Conservation (phyloP, 2,329 filamentous ascomycete genomes). For the Nothomitra cinnamomea region DNA sequence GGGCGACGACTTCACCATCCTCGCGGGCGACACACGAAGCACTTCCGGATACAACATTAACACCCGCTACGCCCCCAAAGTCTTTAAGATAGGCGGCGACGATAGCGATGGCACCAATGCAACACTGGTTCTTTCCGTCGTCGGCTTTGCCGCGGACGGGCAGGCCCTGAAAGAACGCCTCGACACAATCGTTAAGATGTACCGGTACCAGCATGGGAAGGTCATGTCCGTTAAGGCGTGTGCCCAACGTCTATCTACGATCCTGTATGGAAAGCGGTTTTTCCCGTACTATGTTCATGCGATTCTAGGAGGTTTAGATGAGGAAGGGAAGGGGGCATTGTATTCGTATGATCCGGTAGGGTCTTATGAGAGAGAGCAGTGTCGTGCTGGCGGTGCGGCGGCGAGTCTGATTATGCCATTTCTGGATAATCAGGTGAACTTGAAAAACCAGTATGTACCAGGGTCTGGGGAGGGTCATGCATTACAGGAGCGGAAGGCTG, state of each 20-base stretch:
- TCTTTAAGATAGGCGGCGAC: conserved; percentile 92
- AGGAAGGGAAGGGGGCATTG: conserved; percentile 82
- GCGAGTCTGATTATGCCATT: conserved; percentile 97
- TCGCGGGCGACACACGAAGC: conserved; percentile 92
- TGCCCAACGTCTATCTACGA: conserved; percentile 84
- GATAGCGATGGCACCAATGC: conserved; percentile 55
- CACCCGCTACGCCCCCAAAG: conserved; percentile 84
- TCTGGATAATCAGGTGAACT: conserved; percentile 98
- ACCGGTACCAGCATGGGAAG: conserved; percentile 95
- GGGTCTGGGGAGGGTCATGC: conserved; percentile 71
- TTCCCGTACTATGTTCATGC: conserved; percentile 97
- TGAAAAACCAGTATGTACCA: conserved; percentile 95
- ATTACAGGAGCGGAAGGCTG: conserved; percentile 49
- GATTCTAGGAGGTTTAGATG: conserved; percentile 84
- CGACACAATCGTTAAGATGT: conserved; percentile 94
- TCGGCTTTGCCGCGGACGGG: conserved; percentile 90
- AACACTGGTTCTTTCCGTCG: conserved; percentile 78
- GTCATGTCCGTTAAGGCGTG: conserved; percentile 88
- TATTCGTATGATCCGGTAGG: conserved; percentile 98
- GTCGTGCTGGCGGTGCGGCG: conserved; percentile 80
- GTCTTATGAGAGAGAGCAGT: conserved; percentile 94
- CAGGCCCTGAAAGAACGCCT: conserved; percentile 85
- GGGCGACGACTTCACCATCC: conserved; percentile 84
- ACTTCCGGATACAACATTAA: conserved; percentile 98
- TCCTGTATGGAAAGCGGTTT: conserved; percentile 94